These are phyloP conservation scores for Aspergillus mulundensis DNA, from an alignment of 495 filamentous ascomycete genomes.

Conservation along the genomic window DNA sequence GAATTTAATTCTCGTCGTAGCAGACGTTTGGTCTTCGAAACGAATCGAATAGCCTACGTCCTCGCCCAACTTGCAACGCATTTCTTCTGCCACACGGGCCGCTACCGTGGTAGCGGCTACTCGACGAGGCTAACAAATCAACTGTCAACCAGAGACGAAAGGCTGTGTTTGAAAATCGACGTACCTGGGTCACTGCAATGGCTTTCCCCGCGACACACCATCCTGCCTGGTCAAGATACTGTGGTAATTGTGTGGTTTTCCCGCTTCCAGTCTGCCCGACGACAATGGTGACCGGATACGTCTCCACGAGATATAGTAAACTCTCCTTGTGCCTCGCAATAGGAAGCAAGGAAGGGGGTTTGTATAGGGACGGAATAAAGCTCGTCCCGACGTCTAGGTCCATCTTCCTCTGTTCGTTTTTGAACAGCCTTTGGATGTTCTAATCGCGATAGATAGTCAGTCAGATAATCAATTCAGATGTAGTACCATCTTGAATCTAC, in stretches of 20 bases:
- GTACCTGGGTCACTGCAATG: constrained; percentile 88
- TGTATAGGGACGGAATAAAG: constrained; percentile 75
- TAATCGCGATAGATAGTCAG: neutral
- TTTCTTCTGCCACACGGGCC: constrained; percentile 85
- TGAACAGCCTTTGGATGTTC: constrained; percentile 4
- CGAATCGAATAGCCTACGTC: constrained; percentile 96
- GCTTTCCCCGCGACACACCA: constrained; percentile 81
- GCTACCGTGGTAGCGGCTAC: constrained; percentile 94
- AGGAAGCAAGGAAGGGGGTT: constrained; percentile 69
- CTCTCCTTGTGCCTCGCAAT: constrained; percentile 71
- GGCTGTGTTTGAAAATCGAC: constrained; percentile 9
- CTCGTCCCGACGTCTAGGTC: constrained; percentile 54
- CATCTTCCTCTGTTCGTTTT: constrained; percentile 31
- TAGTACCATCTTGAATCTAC: constrained; percentile 14
- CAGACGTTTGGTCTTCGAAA: constrained; percentile 94
- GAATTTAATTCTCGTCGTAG: constrained; percentile 88
- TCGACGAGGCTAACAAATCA: constrained; percentile 64
- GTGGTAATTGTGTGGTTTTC: constrained; percentile 86
- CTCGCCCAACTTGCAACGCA: constrained; percentile 85
- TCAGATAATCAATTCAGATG: neutral
- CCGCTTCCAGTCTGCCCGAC: constrained; percentile 89
- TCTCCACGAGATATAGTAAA: constrained; percentile 74
- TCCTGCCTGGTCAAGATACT: constrained; percentile 82
- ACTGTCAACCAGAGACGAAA: neutral
- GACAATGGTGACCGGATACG: constrained; percentile 74